A percentile compares a stretch with the other conserved stretches of the same genome.
Evolutionary conservation across 2,329 filamentous ascomycete genomes (phyloP).

Genomic region (Fusarium anguioides): DNA sequence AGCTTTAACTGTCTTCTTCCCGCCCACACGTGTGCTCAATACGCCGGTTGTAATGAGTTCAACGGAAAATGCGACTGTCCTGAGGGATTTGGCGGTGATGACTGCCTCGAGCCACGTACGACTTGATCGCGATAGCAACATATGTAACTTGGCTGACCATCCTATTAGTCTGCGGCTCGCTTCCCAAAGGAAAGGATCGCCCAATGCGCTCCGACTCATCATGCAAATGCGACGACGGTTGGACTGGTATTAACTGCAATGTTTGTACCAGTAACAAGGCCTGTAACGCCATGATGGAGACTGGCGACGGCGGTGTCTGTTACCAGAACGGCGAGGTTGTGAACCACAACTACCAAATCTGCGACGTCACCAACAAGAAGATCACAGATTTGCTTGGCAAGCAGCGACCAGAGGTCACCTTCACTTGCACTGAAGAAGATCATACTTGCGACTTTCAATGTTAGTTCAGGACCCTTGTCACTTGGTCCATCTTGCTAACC

Average conservation of each 20-base stretch:
- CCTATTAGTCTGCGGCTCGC: constrained; percentile 80
- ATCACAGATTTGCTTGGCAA: constrained; percentile 88
- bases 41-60: constrained; percentile 85
- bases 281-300: constrained; percentile 89
- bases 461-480: constrained; percentile 55
- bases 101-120: constrained; percentile 85
- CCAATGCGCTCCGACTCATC: constrained; percentile 75
- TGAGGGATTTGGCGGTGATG: constrained; percentile 91
- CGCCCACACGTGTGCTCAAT: constrained; percentile 91
- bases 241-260: constrained; percentile 98
- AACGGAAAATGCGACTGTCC: constrained; percentile 95
- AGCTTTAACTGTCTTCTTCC: constrained; percentile 99
- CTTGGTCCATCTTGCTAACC: constrained; percentile 2
- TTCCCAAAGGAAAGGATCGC: constrained; percentile 83
- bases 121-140: background rate
- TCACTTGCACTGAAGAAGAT: constrained; percentile 82
- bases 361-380: constrained; percentile 95
- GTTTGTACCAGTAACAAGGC: constrained; percentile 87
- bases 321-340: constrained; percentile 92
- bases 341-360: constrained; percentile 97
- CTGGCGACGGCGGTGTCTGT: constrained; percentile 84
- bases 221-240: constrained; percentile 92
- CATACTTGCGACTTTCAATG: constrained; percentile 94
- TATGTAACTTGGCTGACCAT: constrained; percentile 14
- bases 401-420: constrained; percentile 91